These are phyloP conservation scores for Parastagonospora nodorum DNA, from an alignment of 2,329 filamentous ascomycete genomes.

Conservation along the genomic window DNA sequence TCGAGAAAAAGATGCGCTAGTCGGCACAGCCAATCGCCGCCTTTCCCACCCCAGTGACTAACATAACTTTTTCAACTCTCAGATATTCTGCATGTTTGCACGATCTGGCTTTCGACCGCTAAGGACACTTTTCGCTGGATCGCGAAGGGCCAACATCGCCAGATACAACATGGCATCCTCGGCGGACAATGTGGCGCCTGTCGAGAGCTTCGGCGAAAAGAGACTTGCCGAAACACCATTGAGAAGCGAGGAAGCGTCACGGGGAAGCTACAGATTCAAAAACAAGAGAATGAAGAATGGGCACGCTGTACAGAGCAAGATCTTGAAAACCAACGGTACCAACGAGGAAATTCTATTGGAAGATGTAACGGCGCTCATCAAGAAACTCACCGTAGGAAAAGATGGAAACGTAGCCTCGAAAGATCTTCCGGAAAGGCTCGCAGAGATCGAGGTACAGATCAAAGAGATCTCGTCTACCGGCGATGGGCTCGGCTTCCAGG, in stretches of 20 bases:
- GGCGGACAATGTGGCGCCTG: constrained; percentile 34
- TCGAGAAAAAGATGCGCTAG: constrained; percentile 28
- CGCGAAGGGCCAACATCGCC: constrained; percentile 11
- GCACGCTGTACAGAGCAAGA: constrained; percentile 40
- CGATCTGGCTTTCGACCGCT: constrained; percentile 30
- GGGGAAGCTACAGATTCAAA: constrained; percentile 47
- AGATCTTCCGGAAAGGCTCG: constrained; percentile 66
- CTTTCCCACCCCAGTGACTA: constrained; percentile 29
- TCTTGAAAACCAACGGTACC: constrained; percentile 49
- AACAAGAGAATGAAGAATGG: constrained; percentile 56
- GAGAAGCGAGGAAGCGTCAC: constrained; percentile 39
- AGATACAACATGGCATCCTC: constrained; percentile 41
- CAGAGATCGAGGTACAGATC: constrained; percentile 83
- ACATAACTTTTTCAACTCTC: constrained; percentile 24
- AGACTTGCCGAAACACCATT: constrained; percentile 40
- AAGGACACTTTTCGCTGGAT: constrained; percentile 27
- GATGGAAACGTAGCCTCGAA: constrained; percentile 16
- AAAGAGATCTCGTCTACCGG: constrained; percentile 85
- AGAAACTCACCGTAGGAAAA: constrained; percentile 36
- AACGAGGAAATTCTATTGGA: constrained; percentile 56
- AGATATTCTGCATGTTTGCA: constrained; percentile 24
- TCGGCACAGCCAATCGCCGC: constrained; percentile 32
- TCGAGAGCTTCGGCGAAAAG: constrained; percentile 42
- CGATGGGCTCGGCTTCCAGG: constrained; percentile 80
- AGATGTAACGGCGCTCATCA: constrained; percentile 52